These are phyloP conservation scores for Zymoseptoria brevis DNA, from an alignment of 2,329 filamentous ascomycete genomes.

Conservation along the genomic window DNA sequence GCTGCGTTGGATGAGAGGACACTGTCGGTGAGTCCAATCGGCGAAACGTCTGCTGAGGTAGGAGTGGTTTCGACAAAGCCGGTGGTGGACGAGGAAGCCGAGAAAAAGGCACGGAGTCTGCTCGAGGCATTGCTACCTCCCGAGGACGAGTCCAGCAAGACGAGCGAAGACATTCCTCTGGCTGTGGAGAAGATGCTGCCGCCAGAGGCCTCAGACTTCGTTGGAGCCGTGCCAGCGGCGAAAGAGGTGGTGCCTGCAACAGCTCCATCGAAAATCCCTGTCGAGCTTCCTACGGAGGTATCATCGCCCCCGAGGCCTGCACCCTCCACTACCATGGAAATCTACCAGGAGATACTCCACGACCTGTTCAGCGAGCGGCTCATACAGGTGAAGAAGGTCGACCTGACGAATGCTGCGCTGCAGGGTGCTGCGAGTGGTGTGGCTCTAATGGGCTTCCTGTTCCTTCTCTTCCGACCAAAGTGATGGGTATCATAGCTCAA, in stretches of 20 bases:
- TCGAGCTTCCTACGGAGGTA: background rate
- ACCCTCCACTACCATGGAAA: slow-evolving; percentile 5
- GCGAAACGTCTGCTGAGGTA: slow-evolving; percentile 18
- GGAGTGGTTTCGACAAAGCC: slow-evolving; percentile 15
- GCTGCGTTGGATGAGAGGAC: slow-evolving; percentile 63
- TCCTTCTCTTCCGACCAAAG: slow-evolving; percentile 27
- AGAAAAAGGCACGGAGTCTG: background rate
- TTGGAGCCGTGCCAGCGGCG: slow-evolving; percentile 5
- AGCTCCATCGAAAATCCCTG: background rate
- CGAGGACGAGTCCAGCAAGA: background rate
- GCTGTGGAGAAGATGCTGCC: slow-evolving; percentile 15
- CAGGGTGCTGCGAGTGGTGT: slow-evolving; percentile 38
- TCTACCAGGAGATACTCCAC: slow-evolving; percentile 16
- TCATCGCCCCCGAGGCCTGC: background rate
- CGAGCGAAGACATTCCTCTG: slow-evolving; percentile 5
- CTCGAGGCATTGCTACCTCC: background rate
- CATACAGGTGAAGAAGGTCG: slow-evolving; percentile 39
- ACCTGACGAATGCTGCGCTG: slow-evolving; percentile 39
- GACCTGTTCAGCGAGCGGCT: slow-evolving; percentile 37
- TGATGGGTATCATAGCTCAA: slow-evolving; percentile 12
- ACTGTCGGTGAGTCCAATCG: slow-evolving; percentile 22
- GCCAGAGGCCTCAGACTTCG: slow-evolving; percentile 16
- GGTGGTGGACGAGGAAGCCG: slow-evolving; percentile 12
- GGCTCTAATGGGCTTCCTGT: slow-evolving; percentile 28
- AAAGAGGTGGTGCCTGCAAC: background rate